Conservation (phyloP, 768 basidiomycete species). For the Lactarius pseudohatsudake region DNA sequence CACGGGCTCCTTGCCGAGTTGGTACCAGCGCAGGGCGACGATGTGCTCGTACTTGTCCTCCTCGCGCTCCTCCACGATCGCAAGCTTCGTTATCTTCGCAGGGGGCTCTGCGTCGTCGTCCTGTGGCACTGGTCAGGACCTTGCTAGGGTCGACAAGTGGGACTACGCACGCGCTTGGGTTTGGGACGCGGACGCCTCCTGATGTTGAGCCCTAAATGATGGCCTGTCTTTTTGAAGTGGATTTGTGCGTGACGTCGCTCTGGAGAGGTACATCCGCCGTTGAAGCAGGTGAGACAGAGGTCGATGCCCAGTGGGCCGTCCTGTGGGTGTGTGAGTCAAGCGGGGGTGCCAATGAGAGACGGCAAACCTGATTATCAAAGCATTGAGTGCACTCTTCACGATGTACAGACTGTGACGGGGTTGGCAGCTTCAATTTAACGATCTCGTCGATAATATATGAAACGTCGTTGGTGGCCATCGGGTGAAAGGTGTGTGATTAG, state of each 20-base stretch:
- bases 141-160: neutral
- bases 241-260: slow-evolving; percentile 70
- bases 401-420: slow-evolving; percentile 70
- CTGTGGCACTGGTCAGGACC: slow-evolving; percentile 39
- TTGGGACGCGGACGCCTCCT: slow-evolving; percentile 67
- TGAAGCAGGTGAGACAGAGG: slow-evolving; percentile 92
- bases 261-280: slow-evolving; percentile 75
- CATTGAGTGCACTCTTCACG: slow-evolving; percentile 97
- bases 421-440: slow-evolving; percentile 52
- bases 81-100: slow-evolving; percentile 84
- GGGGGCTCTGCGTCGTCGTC: slow-evolving; percentile 79
- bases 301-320: slow-evolving; percentile 76
- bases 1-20: slow-evolving; percentile 48
- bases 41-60: slow-evolving; percentile 81
- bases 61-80: slow-evolving; percentile 82
- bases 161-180: slow-evolving; percentile 58
- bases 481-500: slow-evolving; percentile 11
- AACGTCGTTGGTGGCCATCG: slow-evolving; percentile 40
- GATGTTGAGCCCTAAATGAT: slow-evolving; percentile 77
- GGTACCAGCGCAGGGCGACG: slow-evolving; percentile 74
- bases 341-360: neutral
- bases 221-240: slow-evolving; percentile 71
- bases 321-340: slow-evolving; percentile 39
- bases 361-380: slow-evolving; percentile 83
- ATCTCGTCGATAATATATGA: slow-evolving; percentile 41